phyloP scores from a whole-genome alignment of 495 filamentous ascomycete species.

The Aspergillus mulundensis region DNA sequence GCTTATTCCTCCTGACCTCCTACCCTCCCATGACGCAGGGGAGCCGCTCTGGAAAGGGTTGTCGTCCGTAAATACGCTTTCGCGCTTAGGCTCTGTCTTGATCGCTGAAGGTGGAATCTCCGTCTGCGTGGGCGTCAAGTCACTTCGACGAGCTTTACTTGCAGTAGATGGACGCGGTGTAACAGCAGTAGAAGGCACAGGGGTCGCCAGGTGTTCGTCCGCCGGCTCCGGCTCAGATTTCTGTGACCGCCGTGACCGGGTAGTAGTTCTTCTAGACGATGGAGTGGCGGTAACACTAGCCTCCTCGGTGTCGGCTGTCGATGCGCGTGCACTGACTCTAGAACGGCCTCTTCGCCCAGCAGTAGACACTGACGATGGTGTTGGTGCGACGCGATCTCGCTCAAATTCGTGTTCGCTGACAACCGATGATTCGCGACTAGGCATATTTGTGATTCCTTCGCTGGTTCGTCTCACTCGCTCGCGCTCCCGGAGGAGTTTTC shows the following conservation, averaged over 20 bases:
- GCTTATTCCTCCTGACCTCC: conserved; percentile 27
- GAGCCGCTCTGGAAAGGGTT: conserved; percentile 95
- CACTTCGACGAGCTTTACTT: conserved; percentile 52
- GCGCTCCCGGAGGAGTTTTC: conserved; percentile 67
- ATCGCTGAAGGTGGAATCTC: conserved; percentile 32
- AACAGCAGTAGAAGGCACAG: conserved; percentile 23
- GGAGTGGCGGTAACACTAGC: conserved; percentile 28
- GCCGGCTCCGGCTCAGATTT: conserved; percentile 48
- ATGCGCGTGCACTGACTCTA: conserved; percentile 35
- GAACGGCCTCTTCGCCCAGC: conserved; percentile 37
- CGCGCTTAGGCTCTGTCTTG: conserved; percentile 37
- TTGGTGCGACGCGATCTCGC: conserved; percentile 31
- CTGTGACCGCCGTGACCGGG: conserved; percentile 46
- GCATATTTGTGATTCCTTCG: conserved; percentile 79
- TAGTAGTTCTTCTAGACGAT: conserved; percentile 27
- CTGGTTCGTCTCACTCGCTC: conserved; percentile 74
- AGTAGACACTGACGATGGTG: conserved; percentile 41
- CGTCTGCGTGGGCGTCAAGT: conserved; percentile 44
- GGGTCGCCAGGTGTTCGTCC: conserved; percentile 36
- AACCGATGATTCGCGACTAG: conserved; percentile 49
- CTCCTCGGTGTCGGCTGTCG: conserved; percentile 38
- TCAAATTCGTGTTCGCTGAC: conserved; percentile 41
- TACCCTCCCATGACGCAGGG: conserved; percentile 37
- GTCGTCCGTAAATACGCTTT: conserved; percentile 72
- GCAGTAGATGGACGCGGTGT: conserved; percentile 42